phyloP scores from a whole-genome alignment of 116 monocot species.

The Phalaenopsis hybrid region DNA sequence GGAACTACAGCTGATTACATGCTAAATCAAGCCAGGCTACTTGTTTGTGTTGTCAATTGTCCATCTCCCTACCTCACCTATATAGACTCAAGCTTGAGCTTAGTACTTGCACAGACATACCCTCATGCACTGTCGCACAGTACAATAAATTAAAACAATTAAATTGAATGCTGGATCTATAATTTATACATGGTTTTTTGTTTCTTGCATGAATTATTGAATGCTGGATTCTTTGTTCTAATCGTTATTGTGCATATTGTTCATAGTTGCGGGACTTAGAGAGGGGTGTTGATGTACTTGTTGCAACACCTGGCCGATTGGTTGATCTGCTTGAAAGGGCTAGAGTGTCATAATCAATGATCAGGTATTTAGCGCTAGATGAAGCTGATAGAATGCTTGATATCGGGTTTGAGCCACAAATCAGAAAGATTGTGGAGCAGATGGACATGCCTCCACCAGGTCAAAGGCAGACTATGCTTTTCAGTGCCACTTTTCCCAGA shows the following conservation, averaged over 20 bases:
- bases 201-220: neutral
- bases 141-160: neutral
- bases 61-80: no score
- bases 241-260: neutral
- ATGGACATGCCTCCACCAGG: neutral
- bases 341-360: no score
- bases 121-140: no score
- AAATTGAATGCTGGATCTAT: neutral
- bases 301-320: no score
- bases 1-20: no score
- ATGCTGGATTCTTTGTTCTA: neutral
- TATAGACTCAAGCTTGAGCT: no score
- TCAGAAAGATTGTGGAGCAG: neutral
- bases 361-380: neutral
- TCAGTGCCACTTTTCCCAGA: constrained; percentile 34
- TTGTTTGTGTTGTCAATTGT: no score
- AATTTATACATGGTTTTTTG: neutral
- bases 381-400: no score
- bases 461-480: constrained; percentile 37
- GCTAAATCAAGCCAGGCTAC: no score
- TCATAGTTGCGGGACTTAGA: constrained; percentile 21
- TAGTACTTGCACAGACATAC: no score
- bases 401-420: no score
- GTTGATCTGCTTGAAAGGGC: no score
- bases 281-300: constrained; percentile 12